A percentile compares a stretch with the other conserved stretches of the same genome.
Evolutionary conservation across 805 yeast genomes (phyloP).

Genomic region (Nakazawaea ishiwadae): DNA sequence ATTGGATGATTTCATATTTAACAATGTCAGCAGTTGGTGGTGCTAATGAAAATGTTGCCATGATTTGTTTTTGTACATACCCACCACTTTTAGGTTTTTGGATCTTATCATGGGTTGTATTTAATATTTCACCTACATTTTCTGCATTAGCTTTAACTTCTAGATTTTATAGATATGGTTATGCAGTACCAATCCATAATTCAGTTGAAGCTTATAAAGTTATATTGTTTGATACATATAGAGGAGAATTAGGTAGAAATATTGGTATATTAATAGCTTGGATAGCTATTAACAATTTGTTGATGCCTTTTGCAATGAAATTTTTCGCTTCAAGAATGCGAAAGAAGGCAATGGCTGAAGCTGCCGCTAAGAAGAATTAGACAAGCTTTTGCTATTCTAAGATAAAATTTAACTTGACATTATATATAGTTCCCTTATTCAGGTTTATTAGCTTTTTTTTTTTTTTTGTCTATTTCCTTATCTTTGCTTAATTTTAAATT

Average conservation of each 20-base stretch:
- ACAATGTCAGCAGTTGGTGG: conserved; percentile 77
- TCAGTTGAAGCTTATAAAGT: conserved; percentile 59
- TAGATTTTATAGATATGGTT: conserved; percentile 57
- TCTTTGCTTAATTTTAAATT: too few relatives aligned
- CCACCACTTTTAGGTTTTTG: conserved; percentile 72
- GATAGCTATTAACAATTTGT: conserved; percentile 45
- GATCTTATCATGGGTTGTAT: conserved; percentile 65
- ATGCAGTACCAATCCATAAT: conserved; percentile 66
- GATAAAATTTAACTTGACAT: too few relatives aligned
- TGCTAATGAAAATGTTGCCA: conserved; percentile 61
- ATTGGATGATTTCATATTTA: conserved; percentile 65
- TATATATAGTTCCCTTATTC: too few relatives aligned
- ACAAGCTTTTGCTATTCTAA: too few relatives aligned
- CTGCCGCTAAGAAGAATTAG: neutral
- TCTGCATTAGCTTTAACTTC: conserved; percentile 57
- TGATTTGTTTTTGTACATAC: conserved; percentile 42
- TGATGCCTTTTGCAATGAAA: conserved; percentile 40
- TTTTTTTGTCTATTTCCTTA: too few relatives aligned
- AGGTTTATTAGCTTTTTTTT: too few relatives aligned
- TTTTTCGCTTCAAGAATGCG: conserved; percentile 34
- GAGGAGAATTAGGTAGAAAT: conserved; percentile 54
- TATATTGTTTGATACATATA: conserved; percentile 50
- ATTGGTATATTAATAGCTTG: conserved; percentile 57
- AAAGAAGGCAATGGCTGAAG: conserved; percentile 18
- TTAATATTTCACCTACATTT: conserved; percentile 67